These are phyloP conservation scores for Hymenoscyphus repandus DNA, from an alignment of 2,329 filamentous ascomycete genomes.

Conservation along the genomic window DNA sequence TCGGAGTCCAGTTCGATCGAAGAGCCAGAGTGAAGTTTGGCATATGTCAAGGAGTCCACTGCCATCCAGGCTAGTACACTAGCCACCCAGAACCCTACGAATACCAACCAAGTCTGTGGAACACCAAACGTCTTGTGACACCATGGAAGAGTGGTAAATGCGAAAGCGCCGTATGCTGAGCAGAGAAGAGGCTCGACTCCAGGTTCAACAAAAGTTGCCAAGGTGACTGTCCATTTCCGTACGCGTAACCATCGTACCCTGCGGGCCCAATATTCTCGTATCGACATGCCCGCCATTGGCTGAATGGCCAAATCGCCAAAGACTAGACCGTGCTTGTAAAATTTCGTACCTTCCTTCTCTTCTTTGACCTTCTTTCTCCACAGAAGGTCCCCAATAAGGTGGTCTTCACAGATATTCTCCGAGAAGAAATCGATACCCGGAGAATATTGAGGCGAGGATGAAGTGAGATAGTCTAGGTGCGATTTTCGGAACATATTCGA, in stretches of 20 bases:
- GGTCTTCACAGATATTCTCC: slow-evolving; percentile 95
- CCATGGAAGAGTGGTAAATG: slow-evolving; percentile 66
- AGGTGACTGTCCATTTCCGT: slow-evolving; percentile 85
- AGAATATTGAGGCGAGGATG: slow-evolving; percentile 35
- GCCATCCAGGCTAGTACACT: slow-evolving; percentile 67
- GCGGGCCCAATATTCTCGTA: slow-evolving; percentile 71
- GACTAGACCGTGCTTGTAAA: slow-evolving; percentile 75
- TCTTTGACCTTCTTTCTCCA: slow-evolving; percentile 66
- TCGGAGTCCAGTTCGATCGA: slow-evolving; percentile 66
- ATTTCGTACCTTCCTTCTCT: slow-evolving; percentile 36
- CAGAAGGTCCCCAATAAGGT: slow-evolving; percentile 86
- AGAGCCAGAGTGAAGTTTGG: slow-evolving; percentile 65
- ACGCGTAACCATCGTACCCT: slow-evolving; percentile 88
- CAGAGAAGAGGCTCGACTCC: slow-evolving; percentile 86
- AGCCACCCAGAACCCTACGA: slow-evolving; percentile 59
- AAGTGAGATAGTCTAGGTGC: slow-evolving; percentile 73
- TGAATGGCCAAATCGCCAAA: slow-evolving; percentile 86
- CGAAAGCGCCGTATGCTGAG: slow-evolving; percentile 74
- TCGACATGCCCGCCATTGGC: slow-evolving; percentile 76
- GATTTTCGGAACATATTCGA: slow-evolving; percentile 97
- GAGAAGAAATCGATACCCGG: slow-evolving; percentile 90
- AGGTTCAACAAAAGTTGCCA: slow-evolving; percentile 87
- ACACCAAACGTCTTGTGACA: slow-evolving; percentile 49
- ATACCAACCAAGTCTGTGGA: slow-evolving; percentile 62
- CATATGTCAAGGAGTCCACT: slow-evolving; percentile 69